Base-by-base conservation (phyloP, 2,329 filamentous ascomycete genomes). In the Fusarium protoensiforme region DNA sequence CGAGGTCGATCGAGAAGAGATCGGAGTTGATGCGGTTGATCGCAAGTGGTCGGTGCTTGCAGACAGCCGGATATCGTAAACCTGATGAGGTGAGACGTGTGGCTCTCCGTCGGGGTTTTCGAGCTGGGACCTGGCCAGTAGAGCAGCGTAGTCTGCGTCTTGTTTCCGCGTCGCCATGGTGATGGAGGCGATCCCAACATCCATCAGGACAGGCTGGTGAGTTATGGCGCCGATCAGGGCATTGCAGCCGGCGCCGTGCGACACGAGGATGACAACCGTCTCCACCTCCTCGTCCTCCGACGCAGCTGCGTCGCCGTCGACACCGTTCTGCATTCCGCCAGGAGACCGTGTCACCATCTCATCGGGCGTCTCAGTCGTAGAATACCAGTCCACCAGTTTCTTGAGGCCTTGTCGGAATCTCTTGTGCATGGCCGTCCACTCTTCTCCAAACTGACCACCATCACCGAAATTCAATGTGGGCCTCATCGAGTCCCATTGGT, bases 341-440 rank as follows among this genome's bases (percentile, higher is more conserved):
- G 67, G 64, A 54, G 72, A 61, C 39, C 69, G 87, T 10, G 87
- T 87, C 16, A 87, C 84, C 80, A 88, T 85, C 48, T 88, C 85
- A 11, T 85, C 85, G 4, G 88, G 86, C 29, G 85, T 82, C 33
- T 89, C 86, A 9, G 83, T 85, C 72, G 81, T 90, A 77, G 80
- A 87, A 80, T 99, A 99, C 94, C 95, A 98, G 67, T 92, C 88
- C 14, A 98, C 86, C 84, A 98, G 89, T 51, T 90, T 90, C 73
- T 93, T 91, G 41, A 98, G 82, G 1, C 96, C 96, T 69, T 87
- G 90, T 39, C 95, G 89, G 78, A 98, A 98, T 24, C 96, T 90
- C 79, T 92, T 92, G 82, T 99, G 96, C 96, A 99, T 98, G 5
- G 91, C 87, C 33, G 94, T 93, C 96, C 96, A 99, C 82, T 98